Conservation (phyloP, 1,139 yeast species). For the Suhomyces choctaworum region DNA sequence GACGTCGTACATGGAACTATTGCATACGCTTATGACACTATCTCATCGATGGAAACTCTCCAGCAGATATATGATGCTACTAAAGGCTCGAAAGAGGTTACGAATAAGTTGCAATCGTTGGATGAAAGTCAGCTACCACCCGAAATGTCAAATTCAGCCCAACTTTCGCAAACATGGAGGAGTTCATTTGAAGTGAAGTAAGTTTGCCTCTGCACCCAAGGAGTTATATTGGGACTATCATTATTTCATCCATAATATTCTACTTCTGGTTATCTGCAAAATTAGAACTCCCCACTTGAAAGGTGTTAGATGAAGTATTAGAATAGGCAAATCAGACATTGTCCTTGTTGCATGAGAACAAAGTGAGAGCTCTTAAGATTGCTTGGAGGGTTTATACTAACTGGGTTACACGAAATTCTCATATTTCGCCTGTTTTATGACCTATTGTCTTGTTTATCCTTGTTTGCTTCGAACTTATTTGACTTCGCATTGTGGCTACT, state of each 20-base stretch:
- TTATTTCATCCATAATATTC: constrained; percentile 24
- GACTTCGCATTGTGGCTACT: too few species aligned
- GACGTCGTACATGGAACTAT: constrained; percentile 40
- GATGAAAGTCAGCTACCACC: constrained; percentile 11
- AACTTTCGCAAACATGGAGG: constrained; percentile 42
- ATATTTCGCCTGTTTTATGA: too few species aligned
- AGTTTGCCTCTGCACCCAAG: constrained; percentile 18
- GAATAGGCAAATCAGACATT: constrained; percentile 30
- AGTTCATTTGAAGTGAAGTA: constrained; percentile 19
- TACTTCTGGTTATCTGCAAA: constrained; percentile 21
- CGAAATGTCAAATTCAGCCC: constrained; percentile 27
- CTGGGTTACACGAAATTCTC: too few species aligned
- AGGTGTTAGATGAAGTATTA: constrained; percentile 29
- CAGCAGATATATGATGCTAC: constrained; percentile 48
- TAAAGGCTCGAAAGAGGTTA: constrained; percentile 28
- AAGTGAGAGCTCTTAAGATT: constrained; percentile 30
- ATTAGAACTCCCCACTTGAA: constrained; percentile 24
- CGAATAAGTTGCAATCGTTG: constrained; percentile 19
- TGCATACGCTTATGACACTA: constrained; percentile 57
- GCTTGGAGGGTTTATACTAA: constrained; percentile 22
- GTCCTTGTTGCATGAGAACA: constrained; percentile 24
- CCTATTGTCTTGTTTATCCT: too few species aligned
- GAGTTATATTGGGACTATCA: constrained; percentile 20
- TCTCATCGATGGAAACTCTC: constrained; percentile 43
- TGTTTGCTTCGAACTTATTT: too few species aligned